Conservation (phyloP, 129 eudicot genomes). For the Escallonia herrerae region DNA sequence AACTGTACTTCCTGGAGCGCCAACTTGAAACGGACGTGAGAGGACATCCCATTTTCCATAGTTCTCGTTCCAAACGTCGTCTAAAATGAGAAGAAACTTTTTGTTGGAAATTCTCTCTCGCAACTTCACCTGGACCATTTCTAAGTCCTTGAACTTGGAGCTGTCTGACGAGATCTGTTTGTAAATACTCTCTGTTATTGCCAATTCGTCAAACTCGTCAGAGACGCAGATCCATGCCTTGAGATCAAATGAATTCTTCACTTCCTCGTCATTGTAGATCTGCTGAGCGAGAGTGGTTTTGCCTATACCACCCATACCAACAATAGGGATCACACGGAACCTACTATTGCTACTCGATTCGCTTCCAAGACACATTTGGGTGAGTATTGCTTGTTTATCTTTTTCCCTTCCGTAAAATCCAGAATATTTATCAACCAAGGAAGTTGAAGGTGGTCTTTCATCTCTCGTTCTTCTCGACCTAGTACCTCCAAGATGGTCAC, state of each 20-base stretch:
- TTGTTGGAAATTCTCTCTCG: conserved; percentile 13
- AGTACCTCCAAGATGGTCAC: too few species aligned
- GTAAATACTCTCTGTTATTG: conserved; percentile 16
- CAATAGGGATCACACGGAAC: conserved; percentile 18
- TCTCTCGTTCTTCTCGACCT: too few species aligned
- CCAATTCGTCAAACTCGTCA: conserved; percentile 18
- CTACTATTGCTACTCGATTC: too few species aligned
- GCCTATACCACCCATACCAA: conserved; percentile 44
- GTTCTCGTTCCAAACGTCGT: conserved; percentile 43
- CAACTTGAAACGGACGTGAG: conserved; percentile 22
- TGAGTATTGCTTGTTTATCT: too few species aligned
- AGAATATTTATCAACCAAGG: too few species aligned
- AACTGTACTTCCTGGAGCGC: conserved; percentile 39
- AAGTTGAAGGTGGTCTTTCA: too few species aligned
- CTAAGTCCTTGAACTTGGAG: conserved; percentile 11
- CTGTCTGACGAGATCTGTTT: conserved; percentile 8
- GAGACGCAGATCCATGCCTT: conserved; percentile 41
- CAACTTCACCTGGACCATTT: conserved; percentile 26
- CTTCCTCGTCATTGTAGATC: conserved; percentile 23
- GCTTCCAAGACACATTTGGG: too few species aligned
- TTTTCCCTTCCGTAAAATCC: too few species aligned
- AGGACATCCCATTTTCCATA: conserved; percentile 25
- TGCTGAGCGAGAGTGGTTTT: conserved; percentile 38
- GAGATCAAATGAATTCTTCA: conserved; percentile 16
- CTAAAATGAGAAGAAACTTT: conserved; percentile 36